Evolutionary conservation across 2,329 filamentous ascomycete genomes (phyloP), one percentile per base, ranked within the genome.

Genomic region (Penicillium fuscoglaucum): DNA sequence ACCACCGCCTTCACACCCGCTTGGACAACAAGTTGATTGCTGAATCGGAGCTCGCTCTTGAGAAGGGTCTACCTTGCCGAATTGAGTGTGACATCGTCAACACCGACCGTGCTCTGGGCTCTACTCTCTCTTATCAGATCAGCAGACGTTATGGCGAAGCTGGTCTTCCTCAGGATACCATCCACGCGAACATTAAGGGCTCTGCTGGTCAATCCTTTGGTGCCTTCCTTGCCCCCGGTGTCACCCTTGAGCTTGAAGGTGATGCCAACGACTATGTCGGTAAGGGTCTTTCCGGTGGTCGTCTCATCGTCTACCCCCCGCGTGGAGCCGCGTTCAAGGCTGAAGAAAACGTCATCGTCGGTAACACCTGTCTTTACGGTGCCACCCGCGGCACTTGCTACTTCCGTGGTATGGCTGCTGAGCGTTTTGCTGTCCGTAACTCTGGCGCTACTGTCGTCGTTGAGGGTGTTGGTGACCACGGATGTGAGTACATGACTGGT

Each of bases 401-500:
- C 87, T 97, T 98, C 91, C 90, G 93, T 63, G 93, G 93, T 84
- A 87, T 96, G 62, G 93, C 93, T 71, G 93, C 93, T 43, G 93
- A 98, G 82, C 90, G 93, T 71, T 98, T 98, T 75, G 93, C 92
- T 61, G 93, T 98, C 65, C 90, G 93, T 68, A 98, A 98, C 82
- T 97, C 93, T 1, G 93, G 93, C 79, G 93, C 91, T 51, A 96
- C 89, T 29, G 92, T 93, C n/a, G 90, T 98, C 64, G 93, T 97
- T 62, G 93, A 98, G 78, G 93, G 93, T 79, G 86, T 96, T 65
- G 93, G 93, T 82, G 93, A 98, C 76, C 93, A 98, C 75, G 90
- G 91, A 62, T 97, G 93, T 74, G 93, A 98, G 83, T 98, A 98
- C 84, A 98, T 98, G 93, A 97, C 93, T 70, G 93, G 93, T 74